Evolutionary conservation across 768 basidiomycete genomes (phyloP), one percentile per base, ranked within the genome.

Genomic region (Daedaleopsis nitida): DNA sequence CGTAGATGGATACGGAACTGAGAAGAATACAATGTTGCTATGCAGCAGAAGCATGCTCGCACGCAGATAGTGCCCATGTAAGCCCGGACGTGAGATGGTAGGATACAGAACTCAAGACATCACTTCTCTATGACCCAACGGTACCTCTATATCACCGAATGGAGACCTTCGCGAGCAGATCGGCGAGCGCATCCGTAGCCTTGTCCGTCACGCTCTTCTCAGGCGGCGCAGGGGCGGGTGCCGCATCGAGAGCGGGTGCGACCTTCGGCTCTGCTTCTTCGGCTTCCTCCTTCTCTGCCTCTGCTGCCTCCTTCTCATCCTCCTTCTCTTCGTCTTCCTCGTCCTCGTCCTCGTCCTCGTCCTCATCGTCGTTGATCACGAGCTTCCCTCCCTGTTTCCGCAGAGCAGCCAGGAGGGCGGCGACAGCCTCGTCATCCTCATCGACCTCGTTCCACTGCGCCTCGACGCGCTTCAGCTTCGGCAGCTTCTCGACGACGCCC

Each of bases 371-470:
- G 1, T 83, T 80, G 0, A 85, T 78, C 8, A 87, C 75, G 6
- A 92, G 71, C 64, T 83, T 88, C 3, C 91, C 91, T 34, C 86
- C 86, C 32, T 89, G 83, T 59, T 79, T 80, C 70, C 82, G 86
- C 69, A 92, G 74, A 56, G 81, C 78, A 49, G 80, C 72, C 13
- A 73, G 74, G 55, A 93, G 73, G 51, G 81, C 77, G 58, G 83
- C 80, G 17, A 91, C 66, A 65, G 81, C 75, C 63, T 86, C 88
- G 51, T 86, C 86, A 32, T 89, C 87, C 55, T 91, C 92, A 48
- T 93, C 90, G 59, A 85, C 81, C 13, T 96, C 95, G 67, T 96
- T 98, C 77, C 92, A 94, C 70, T 96, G 95, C 60, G 98, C 69
- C 72, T 98, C 96, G 55, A 98, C 74, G 56, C 73, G 78, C 75